Evolutionary conservation across 345 rosid species (phyloP).

Genomic region (Eucalyptus curtisii): DNA sequence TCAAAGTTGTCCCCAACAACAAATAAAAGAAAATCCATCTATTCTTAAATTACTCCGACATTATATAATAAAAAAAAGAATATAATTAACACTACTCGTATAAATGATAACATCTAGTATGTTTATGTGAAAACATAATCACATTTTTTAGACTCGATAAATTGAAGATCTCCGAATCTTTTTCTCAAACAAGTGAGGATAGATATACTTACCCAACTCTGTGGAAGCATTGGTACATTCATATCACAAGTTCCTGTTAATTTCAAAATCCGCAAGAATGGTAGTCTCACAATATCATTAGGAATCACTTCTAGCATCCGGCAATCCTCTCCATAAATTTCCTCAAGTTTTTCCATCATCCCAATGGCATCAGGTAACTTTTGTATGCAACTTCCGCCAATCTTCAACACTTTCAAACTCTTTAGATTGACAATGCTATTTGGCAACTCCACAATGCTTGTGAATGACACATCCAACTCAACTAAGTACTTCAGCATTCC

Average conservation of each 20-base stretch:
- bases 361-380: neutral
- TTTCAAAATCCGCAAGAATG: neutral
- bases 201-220: neutral
- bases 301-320: neutral
- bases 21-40: no score
- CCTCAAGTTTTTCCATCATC: neutral
- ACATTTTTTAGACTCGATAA: no score
- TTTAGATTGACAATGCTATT: neutral
- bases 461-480: neutral
- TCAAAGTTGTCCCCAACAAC: no score
- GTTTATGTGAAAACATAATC: no score
- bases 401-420: neutral
- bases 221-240: neutral
- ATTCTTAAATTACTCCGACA: no score
- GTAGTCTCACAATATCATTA: neutral
- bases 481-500: neutral
- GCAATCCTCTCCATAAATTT: neutral
- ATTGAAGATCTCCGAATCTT: no score
- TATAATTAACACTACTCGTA: fast-evolving
- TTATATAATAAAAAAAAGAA: fast-evolving
- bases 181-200: no score
- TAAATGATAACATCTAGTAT: no score
- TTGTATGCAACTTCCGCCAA: neutral
- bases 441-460: neutral
- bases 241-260: neutral